Percentiles rank a stretch among this genome's conserved stretches.
phyloP scores from a whole-genome alignment of 2,329 filamentous ascomycete species.

The Ramularia endophylla region DNA sequence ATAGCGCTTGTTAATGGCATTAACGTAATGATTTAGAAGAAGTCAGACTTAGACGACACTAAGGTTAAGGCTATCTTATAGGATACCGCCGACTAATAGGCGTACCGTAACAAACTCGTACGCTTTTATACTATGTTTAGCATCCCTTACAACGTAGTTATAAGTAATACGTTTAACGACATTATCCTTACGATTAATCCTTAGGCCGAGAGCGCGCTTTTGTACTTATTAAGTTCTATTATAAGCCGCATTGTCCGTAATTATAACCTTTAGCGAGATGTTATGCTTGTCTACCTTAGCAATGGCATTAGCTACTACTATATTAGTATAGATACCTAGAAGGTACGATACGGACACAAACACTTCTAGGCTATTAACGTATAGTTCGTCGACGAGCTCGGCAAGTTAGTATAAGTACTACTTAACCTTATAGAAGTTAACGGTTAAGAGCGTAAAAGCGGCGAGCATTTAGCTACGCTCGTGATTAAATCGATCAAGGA shows the following conservation, averaged over 20 bases:
- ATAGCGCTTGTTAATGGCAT: too few relatives aligned
- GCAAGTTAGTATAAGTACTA: slow-evolving; percentile 1
- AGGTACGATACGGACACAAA: neutral
- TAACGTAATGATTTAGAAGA: too few relatives aligned
- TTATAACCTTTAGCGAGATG: neutral
- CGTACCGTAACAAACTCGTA: neutral
- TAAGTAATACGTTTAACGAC: too few relatives aligned
- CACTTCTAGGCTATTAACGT: slow-evolving; percentile 1
- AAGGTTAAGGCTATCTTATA: neutral
- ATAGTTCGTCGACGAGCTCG: neutral
- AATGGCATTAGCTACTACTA: neutral
- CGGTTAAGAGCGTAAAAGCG: neutral
- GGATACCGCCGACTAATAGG: neutral
- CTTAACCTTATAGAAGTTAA: slow-evolving; percentile 2
- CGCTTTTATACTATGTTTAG: neutral
- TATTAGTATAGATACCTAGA: slow-evolving; percentile 2
- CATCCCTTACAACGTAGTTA: too few relatives aligned
- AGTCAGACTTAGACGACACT: too few relatives aligned
- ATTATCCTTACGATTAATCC: too few relatives aligned
- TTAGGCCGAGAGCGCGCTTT: neutral
- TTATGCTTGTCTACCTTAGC: neutral
- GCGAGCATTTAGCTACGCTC: neutral
- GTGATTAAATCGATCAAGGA: neutral
- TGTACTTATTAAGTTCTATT: neutral
- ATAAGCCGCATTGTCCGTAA: slow-evolving; percentile 1